phyloP scores from a whole-genome alignment of 2,329 filamentous ascomycete genomes.

The Trichothecium sympodiale region DNA sequence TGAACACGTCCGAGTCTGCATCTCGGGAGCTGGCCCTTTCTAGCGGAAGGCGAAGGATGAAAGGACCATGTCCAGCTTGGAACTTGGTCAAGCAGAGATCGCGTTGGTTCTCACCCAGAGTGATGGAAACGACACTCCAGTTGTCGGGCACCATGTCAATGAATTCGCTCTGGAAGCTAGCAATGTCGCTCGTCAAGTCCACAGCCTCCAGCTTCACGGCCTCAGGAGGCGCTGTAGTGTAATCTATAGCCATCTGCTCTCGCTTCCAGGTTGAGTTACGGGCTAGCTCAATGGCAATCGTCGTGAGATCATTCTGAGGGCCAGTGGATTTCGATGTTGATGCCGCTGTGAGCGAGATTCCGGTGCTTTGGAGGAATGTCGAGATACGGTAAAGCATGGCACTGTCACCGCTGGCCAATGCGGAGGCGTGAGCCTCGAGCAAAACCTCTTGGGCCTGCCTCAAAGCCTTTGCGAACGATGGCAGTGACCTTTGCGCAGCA shows the following conservation, averaged over 20 bases:
- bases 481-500: constrained; percentile 7
- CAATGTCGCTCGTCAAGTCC: constrained; percentile 38
- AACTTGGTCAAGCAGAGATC: constrained; percentile 88
- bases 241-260: constrained; percentile 48
- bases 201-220: constrained; percentile 15
- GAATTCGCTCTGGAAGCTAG: constrained; percentile 65
- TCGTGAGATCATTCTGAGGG: constrained; percentile 31
- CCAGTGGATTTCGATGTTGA: constrained; percentile 32
- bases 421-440: constrained; percentile 49
- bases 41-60: constrained; percentile 78
- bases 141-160: constrained; percentile 71
- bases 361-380: constrained; percentile 51
- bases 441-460: constrained; percentile 56
- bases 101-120: constrained; percentile 67
- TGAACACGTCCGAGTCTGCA: constrained; percentile 67
- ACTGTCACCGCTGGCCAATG: constrained; percentile 42
- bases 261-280: constrained; percentile 57
- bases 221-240: neutral
- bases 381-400: constrained; percentile 52
- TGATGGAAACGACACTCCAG: constrained; percentile 82
- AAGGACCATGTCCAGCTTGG: constrained; percentile 62
- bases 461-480: constrained; percentile 46
- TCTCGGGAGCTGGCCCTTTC: constrained; percentile 73
- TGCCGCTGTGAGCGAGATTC: constrained; percentile 55
- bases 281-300: constrained; percentile 56